Base-by-base conservation (phyloP, 2,329 filamentous ascomycete species). In the Calonectria crousiana region DNA sequence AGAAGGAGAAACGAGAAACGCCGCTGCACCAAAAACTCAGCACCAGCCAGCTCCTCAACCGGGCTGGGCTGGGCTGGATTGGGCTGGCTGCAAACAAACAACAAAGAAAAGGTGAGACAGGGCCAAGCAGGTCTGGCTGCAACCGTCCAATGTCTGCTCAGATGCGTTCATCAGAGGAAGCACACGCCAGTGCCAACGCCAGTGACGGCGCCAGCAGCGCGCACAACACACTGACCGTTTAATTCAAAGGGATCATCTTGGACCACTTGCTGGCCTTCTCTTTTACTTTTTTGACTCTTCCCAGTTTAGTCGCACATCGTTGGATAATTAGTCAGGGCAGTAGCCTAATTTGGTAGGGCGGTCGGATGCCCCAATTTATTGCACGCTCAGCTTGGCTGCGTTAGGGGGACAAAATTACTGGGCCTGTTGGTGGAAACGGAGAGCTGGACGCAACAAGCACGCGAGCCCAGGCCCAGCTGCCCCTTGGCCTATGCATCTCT, bases 291-390 rank as follows among this genome's bases (percentile, higher is more conserved):
- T 34, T 34, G 8, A 9, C 36, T 41, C 34, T 18, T 62, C 36
- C 56, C 56, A 41, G 36, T 30, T 30, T 62, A 41, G 56, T 62
- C 56, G 34, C 56, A 13, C 56, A 62, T 41, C 56, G 56, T 41
- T 62, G 34, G 36, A 62, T 44, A 41, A 32, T n/a, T 53, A 56
- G 49, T 44, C 51, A 53, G 32, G 49, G 14, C 49, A 58, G 56
- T 69, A 69, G 67, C 67, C 67, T 58, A 56, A 69, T 69, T 41
- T 26, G 67, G 67, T 14, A 62, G 53, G 38, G 67, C 41, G 67
- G 53, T 62, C 53, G 32, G 53, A 58, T 69, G 44, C 38, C 34
- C 41, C 44, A 52, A 62, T 36, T 30, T 53, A 58, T 68, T 68
- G 66, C 51, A 58, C 52, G 53, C 26, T 65, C n/a, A 23, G 30